Evolutionary conservation across 2,329 filamentous ascomycete genomes (phyloP).

Genomic region (Phaeophleospora eucalypticola): DNA sequence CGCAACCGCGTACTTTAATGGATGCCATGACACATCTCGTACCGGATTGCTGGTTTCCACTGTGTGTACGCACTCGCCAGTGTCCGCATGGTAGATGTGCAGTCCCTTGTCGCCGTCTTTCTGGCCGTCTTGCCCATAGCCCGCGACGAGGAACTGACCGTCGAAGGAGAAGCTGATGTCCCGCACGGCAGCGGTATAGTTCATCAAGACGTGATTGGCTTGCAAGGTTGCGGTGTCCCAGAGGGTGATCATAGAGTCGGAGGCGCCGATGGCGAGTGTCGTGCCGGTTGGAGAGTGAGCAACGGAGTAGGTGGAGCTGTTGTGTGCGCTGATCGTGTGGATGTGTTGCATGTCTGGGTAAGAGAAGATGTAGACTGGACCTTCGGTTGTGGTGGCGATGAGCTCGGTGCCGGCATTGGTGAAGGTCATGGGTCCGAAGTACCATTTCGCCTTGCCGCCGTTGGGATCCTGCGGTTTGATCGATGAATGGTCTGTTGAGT

Average conservation of each 20-base stretch:
- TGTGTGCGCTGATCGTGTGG: constrained; percentile 65
- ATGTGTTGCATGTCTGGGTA: constrained; percentile 58
- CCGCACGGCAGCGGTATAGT: constrained; percentile 63
- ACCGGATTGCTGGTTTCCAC: constrained; percentile 64
- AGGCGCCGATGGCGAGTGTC: constrained; percentile 69
- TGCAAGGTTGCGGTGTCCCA: constrained; percentile 79
- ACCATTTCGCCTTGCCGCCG: constrained; percentile 28
- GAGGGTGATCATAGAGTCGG: constrained; percentile 69
- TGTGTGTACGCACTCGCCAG: constrained; percentile 67
- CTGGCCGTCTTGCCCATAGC: constrained; percentile 43
- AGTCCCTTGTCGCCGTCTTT: constrained; percentile 65
- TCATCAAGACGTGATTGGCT: constrained; percentile 66
- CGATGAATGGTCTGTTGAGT: constrained; percentile 23
- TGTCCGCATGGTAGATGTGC: constrained; percentile 68
- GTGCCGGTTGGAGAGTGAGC: constrained; percentile 67
- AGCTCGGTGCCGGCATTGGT: constrained; percentile 68
- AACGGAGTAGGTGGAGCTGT: constrained; percentile 64
- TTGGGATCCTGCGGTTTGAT: constrained; percentile 1
- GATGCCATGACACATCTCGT: constrained; percentile 71
- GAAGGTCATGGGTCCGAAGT: constrained; percentile 71
- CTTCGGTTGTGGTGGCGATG: constrained; percentile 67
- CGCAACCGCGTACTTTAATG: constrained; percentile 67
- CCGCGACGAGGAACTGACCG: constrained; percentile 68
- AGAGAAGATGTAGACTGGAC: constrained; percentile 64
- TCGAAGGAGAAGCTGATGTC: constrained; percentile 76